These are phyloP conservation scores for Lactarius hengduanensis DNA, from an alignment of 768 basidiomycete species.

Conservation along the genomic window DNA sequence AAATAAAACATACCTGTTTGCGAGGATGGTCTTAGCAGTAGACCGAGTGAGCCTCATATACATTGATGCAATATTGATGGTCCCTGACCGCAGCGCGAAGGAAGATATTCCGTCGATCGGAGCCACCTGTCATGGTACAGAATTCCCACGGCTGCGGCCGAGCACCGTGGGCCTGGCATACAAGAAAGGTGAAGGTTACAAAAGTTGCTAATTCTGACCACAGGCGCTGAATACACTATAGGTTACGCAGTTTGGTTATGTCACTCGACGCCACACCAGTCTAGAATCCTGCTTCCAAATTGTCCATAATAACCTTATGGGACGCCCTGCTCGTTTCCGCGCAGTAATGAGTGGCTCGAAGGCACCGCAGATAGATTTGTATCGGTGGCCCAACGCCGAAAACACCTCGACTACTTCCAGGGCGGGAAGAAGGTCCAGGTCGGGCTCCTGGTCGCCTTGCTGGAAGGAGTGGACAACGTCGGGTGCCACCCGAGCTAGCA, in stretches of 20 bases:
- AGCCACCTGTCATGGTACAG: too few relatives aligned
- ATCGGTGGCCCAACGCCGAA: neutral
- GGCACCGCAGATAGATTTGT: neutral
- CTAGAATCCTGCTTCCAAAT: too few relatives aligned
- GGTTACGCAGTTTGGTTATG: too few relatives aligned
- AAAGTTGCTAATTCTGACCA: too few relatives aligned
- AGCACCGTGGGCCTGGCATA: too few relatives aligned
- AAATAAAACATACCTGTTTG: neutral
- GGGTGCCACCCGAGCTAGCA: neutral
- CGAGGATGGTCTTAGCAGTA: neutral
- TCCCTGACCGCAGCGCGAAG: too few relatives aligned
- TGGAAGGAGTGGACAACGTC: neutral
- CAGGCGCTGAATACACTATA: too few relatives aligned
- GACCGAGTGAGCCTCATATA: neutral
- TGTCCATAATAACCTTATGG: neutral
- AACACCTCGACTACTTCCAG: slow-evolving; percentile 6
- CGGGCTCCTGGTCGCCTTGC: neutral
- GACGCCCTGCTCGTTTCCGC: neutral
- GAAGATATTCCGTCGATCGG: too few relatives aligned
- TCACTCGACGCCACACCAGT: too few relatives aligned
- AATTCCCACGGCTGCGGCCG: too few relatives aligned
- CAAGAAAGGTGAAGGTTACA: too few relatives aligned
- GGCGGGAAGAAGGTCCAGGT: neutral
- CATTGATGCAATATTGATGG: too few relatives aligned
- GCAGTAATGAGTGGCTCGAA: neutral